These are phyloP conservation scores for Podila epicladia DNA, from an alignment of 192 early-diverging fungal species.

Conservation along the genomic window DNA sequence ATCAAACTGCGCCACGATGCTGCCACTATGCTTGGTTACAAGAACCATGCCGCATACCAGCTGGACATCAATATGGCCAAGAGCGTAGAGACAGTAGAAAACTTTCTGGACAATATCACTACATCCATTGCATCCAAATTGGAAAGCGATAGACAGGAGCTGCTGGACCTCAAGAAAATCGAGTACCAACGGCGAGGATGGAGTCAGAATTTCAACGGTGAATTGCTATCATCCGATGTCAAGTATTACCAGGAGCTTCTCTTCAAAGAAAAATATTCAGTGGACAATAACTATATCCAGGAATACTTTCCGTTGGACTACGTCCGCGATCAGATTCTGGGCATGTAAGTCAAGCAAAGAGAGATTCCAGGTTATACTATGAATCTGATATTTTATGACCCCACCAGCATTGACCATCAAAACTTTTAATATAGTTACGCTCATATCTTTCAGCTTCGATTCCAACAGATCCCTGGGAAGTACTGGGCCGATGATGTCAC, in stretches of 20 bases:
- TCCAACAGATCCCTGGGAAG: slow-evolving; percentile 66
- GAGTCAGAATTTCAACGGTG: slow-evolving; percentile 66
- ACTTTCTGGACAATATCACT: slow-evolving; percentile 74
- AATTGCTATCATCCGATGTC: slow-evolving; percentile 77
- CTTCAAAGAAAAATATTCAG: slow-evolving; percentile 76
- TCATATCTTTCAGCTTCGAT: slow-evolving; percentile 73
- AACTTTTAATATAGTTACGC: slow-evolving; percentile 70
- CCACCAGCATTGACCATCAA: slow-evolving; percentile 15
- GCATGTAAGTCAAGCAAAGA: slow-evolving; percentile 18
- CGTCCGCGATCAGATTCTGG: slow-evolving; percentile 63
- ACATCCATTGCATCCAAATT: slow-evolving; percentile 65
- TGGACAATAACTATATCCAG: slow-evolving; percentile 83
- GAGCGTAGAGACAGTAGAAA: slow-evolving; percentile 64
- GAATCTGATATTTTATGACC: not conserved
- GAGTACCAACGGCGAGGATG: slow-evolving; percentile 54
- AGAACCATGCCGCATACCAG: slow-evolving; percentile 73
- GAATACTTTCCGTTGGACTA: slow-evolving; percentile 73
- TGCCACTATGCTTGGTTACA: slow-evolving; percentile 73
- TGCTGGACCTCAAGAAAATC: slow-evolving; percentile 72
- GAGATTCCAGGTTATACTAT: too few species aligned
- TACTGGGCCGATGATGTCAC: slow-evolving; percentile 86
- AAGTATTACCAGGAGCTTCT: slow-evolving; percentile 78
- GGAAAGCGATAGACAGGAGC: slow-evolving; percentile 64
- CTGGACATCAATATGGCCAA: slow-evolving; percentile 91
- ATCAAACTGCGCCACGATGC: slow-evolving; percentile 62